Percentiles rank a stretch among this genome's conserved stretches.
These are phyloP conservation scores for Diaporthe sp. DNA, from an alignment of 2,329 filamentous ascomycete species.

Conservation along the genomic window DNA sequence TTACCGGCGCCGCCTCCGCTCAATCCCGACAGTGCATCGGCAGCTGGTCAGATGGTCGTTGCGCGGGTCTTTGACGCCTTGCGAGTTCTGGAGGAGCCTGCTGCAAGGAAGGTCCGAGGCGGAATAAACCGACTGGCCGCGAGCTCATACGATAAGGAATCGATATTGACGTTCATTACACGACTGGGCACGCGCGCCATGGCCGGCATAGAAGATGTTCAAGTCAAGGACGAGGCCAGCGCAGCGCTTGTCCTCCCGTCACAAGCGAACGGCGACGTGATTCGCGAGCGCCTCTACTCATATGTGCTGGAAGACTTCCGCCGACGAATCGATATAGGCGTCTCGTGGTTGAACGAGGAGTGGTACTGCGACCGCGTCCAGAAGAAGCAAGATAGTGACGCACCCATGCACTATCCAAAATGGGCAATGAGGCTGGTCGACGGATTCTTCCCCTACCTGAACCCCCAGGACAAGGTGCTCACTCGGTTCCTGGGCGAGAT, in stretches of 20 bases:
- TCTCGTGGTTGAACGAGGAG: conserved; percentile 96
- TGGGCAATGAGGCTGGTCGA: conserved; percentile 88
- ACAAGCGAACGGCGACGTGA: conserved; percentile 69
- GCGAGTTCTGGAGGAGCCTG: conserved; percentile 77
- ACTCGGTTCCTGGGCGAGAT: conserved; percentile 94
- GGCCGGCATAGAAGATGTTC: conserved; percentile 74
- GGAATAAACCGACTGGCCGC: conserved; percentile 89
- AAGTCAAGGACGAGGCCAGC: conserved; percentile 71
- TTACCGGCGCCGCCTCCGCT: conserved; percentile 83
- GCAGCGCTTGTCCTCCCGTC: conserved; percentile 52
- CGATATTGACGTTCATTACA: conserved; percentile 90
- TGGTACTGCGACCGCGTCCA: conserved; percentile 89
- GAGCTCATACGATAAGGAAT: conserved; percentile 86
- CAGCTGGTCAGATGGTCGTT: conserved; percentile 81
- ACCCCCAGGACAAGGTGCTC: conserved; percentile 88
- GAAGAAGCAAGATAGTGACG: conserved; percentile 58
- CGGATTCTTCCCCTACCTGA: conserved; percentile 90
- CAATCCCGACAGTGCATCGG: conserved; percentile 78
- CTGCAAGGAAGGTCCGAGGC: conserved; percentile 71
- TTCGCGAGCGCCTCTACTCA: conserved; percentile 84
- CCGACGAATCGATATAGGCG: conserved; percentile 87
- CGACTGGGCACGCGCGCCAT: conserved; percentile 86
- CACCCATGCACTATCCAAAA: conserved; percentile 79
- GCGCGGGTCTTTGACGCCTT: conserved; percentile 85
- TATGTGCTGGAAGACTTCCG: conserved; percentile 96